Conservation (phyloP, 2,329 filamentous ascomycete genomes). For the Lomentospora prolificans region DNA sequence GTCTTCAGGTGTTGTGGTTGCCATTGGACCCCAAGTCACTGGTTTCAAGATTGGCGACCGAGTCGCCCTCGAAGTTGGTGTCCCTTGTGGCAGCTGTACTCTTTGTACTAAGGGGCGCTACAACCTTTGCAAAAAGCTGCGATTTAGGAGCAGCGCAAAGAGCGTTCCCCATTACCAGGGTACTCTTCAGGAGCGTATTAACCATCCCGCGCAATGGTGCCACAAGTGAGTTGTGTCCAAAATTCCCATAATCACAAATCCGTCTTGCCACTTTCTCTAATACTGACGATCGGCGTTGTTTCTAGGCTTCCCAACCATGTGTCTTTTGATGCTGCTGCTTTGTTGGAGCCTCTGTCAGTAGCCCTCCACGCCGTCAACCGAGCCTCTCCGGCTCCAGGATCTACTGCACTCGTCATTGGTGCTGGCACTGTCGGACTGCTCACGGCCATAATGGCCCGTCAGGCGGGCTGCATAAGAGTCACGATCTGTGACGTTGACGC, state of each 20-base stretch:
- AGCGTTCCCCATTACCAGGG: constrained; percentile 51
- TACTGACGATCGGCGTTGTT: background rate
- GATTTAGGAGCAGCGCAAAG: constrained; percentile 53
- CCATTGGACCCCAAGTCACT: constrained; percentile 40
- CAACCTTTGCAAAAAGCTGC: constrained; percentile 54
- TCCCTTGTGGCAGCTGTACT: constrained; percentile 52
- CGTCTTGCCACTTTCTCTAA: background rate
- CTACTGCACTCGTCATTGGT: constrained; percentile 52
- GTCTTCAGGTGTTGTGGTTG: constrained; percentile 48
- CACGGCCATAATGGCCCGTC: constrained; percentile 51
- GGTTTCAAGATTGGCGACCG: constrained; percentile 42
- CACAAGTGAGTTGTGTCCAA: constrained; percentile 41
- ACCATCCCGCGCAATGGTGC: constrained; percentile 50
- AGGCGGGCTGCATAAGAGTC: constrained; percentile 48
- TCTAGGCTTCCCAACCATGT: constrained; percentile 46
- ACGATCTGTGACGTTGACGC: constrained; percentile 52
- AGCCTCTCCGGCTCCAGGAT: constrained; percentile 39
- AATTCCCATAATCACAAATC: too few relatives aligned
- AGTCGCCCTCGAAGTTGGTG: constrained; percentile 57
- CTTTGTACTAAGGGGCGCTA: constrained; percentile 50
- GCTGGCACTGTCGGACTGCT: constrained; percentile 54
- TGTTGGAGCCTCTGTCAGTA: constrained; percentile 53
- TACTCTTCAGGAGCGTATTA: constrained; percentile 51
- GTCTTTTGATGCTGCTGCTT: constrained; percentile 48
- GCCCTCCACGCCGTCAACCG: constrained; percentile 52